Conservation (phyloP, 208 protist species). For the Porcisia deanei region DNA sequence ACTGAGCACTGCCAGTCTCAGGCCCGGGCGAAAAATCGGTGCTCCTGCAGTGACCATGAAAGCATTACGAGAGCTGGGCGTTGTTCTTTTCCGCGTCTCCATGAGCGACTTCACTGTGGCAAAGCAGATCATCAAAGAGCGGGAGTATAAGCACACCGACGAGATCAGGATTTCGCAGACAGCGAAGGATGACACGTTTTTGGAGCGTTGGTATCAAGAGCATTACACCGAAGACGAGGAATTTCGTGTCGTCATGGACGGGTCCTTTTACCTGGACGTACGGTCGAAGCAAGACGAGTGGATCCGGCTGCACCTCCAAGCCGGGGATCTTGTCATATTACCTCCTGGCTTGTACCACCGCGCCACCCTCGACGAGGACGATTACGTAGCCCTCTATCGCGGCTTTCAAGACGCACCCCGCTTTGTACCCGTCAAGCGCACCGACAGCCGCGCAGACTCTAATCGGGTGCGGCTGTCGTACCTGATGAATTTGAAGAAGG, state of each 20-base stretch:
- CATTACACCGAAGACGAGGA: slow-evolving; percentile 95
- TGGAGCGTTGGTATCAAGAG: slow-evolving; percentile 93
- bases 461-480: slow-evolving; percentile 82
- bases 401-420: slow-evolving; percentile 80
- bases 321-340: slow-evolving; percentile 88
- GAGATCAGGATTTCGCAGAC: slow-evolving; percentile 87
- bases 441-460: slow-evolving; percentile 64
- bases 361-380: slow-evolving; percentile 86
- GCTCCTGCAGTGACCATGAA: slow-evolving; percentile 59
- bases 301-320: slow-evolving; percentile 84
- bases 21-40: slow-evolving; percentile 59
- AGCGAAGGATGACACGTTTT: slow-evolving; percentile 83
- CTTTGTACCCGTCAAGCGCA: slow-evolving; percentile 82
- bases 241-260: slow-evolving; percentile 87
- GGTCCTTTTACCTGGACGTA: slow-evolving; percentile 93
- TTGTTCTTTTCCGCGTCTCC: slow-evolving; percentile 78
- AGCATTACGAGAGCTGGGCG: slow-evolving; percentile 76
- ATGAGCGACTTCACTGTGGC: slow-evolving; percentile 88
- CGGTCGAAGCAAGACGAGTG: slow-evolving; percentile 92
- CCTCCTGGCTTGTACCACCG: slow-evolving; percentile 88
- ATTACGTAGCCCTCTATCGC: slow-evolving; percentile 86
- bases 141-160: slow-evolving; percentile 92
- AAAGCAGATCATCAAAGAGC: slow-evolving; percentile 86
- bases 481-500: slow-evolving; percentile 88
- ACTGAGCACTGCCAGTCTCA: slow-evolving; percentile 71